Evolutionary conservation across 2,329 filamentous ascomycete genomes (phyloP), one percentile per base, ranked within the genome.

Genomic region (Fusarium pseudonygamai): DNA sequence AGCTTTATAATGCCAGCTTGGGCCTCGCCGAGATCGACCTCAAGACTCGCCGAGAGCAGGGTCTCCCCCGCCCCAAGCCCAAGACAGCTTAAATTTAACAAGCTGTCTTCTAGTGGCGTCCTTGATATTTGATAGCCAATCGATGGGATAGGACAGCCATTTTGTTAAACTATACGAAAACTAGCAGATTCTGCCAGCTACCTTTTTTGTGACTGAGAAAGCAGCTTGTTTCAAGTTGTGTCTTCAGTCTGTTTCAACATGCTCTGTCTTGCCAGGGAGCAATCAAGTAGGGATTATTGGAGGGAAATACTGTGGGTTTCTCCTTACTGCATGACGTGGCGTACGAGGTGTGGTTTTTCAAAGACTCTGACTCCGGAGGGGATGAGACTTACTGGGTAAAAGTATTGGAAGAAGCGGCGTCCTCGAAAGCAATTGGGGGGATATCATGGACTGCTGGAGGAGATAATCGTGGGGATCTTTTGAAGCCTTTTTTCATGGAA

Each of bases 1-100:
- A 99, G 86, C 88, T 99, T 77, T 90, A 97, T 79, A 97, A 98
- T 83, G 96, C 96, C 12, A 95, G 94, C 83, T 91, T 91, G 79
- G 97, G 94, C 92, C 87, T 99, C 43, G 96, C 94, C 1, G 95
- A 98, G 83, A 95, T 95, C n/a, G 96, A 99, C 78, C 83, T 93
- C 40, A 87, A 89, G 77, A 86, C 88, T 69, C 89, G 94, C 78
- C 88, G 75, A 64, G 82, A 80, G 42, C 79, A 82, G 75, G 90
- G 89, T 7, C 79, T 91, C 34, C 87, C 88, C 30, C 86, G 85
- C 75, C 82, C 81, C 52, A 80, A 80, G 72, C 69, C 75, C 46
- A 81, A 81, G 77, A 70, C 80, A 77, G 79, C 79, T 59, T 82
- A 75, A 75, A 58, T 43, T 47, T 30, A 14, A 50, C 9, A 16